A percentile compares a stretch with the other conserved stretches of the same genome.
Evolutionary conservation across 495 filamentous ascomycete species (phyloP).

Genomic region (Astrocystis sublimbata): DNA sequence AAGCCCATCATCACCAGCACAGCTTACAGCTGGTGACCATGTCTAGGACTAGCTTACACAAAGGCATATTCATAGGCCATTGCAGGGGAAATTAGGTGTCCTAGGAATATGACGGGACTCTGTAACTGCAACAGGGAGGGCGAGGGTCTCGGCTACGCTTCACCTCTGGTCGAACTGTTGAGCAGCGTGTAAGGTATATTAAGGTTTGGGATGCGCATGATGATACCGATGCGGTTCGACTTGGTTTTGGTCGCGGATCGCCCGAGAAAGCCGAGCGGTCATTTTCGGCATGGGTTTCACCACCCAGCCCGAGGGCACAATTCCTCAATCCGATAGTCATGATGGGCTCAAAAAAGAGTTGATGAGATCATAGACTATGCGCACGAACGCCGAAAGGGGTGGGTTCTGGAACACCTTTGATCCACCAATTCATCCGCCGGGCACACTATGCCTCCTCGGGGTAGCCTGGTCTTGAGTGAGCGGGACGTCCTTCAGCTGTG

Average conservation of each 20-base stretch:
- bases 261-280: background rate
- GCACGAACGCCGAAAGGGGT: too few species aligned
- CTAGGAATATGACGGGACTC: background rate
- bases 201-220: conserved; percentile 7
- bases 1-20: background rate
- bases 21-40: background rate
- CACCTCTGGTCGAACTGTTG: background rate
- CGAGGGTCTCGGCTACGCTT: background rate
- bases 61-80: conserved; percentile 70
- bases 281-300: background rate
- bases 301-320: background rate
- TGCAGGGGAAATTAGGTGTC: conserved; percentile 16
- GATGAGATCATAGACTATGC: conserved; percentile 10
- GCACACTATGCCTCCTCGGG: background rate
- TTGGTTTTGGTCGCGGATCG: background rate
- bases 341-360: background rate
- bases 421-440: background rate
- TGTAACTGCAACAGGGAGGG: background rate
- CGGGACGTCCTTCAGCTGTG: background rate
- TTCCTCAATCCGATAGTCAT: background rate
- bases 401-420: background rate
- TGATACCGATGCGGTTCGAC: conserved; percentile 9
- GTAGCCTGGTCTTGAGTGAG: background rate
- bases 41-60: conserved; percentile 52
- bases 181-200: background rate